Evolutionary conservation across 495 filamentous ascomycete species (phyloP), one percentile per base, ranked within the genome.

Genomic region (Penicillium turbatum): DNA sequence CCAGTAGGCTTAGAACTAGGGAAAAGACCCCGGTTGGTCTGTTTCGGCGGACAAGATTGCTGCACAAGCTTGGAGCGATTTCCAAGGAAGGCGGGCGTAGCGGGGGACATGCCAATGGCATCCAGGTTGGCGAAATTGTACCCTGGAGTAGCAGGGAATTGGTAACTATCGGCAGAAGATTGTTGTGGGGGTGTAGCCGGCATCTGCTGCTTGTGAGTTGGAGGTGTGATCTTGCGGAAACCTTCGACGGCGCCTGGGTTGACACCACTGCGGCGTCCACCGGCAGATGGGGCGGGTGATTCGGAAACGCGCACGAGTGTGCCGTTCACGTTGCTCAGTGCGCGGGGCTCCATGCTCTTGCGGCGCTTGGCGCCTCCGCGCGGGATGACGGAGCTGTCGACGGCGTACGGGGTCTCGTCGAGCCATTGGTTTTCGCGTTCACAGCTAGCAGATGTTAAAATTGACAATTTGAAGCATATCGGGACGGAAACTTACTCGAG

Each of bases 311-410:
- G 55, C 26, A 73, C 56, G 2, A 89, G 72, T 2, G 77, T 86
- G 29, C 85, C 84, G 53, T 90, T 88, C 21, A 86, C 56, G 51
- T 90, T 90, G 54, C 83, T 79, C 11, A 96, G 72, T 2, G 87
- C 82, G 54, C 82, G 82, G 2, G 91, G 91, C 69, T 96, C 89
- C 91, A 96, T 96, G 54, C 86, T 90, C 80, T 95, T 96, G 32
- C 89, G 81, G 30, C 90, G 83, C 54, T 89, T 85, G 37, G 79
- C 79, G 15, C 88, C 88, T 7, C 87, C 89, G 2, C 89, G 85
- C 16, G 89, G 89, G 30, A 92, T 72, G 30, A 84, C 72, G 1
- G 82, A 75, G 30, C 83, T 86, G 65, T 91, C 86, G 16, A 92
- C 80, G 19, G 77, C 73, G 64, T 96, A 95, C 3, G 80, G 72